Percentiles rank a stretch among this genome's conserved stretches.
phyloP scores from a whole-genome alignment of 1,139 yeast genomes.

The Yamadazyma sp. region DNA sequence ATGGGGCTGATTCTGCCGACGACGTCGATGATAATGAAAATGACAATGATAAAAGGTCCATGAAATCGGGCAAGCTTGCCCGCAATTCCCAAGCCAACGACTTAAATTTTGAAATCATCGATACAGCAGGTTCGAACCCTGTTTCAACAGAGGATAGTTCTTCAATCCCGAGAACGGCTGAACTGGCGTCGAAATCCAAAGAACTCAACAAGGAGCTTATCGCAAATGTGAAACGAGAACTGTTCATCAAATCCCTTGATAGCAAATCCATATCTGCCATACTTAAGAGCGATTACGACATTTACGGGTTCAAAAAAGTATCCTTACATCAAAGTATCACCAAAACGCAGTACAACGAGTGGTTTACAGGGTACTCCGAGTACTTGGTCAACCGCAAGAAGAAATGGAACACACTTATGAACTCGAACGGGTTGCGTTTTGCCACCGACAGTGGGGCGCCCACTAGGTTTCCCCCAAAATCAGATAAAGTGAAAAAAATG shows the following conservation, averaged over 20 bases:
- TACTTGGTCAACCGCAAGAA: slow-evolving; percentile 62
- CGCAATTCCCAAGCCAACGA: no score
- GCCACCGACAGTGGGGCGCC: slow-evolving; percentile 33
- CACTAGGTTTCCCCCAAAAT: slow-evolving; percentile 74
- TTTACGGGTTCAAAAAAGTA: slow-evolving; percentile 82
- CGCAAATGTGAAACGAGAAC: slow-evolving; percentile 12
- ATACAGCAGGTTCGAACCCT: background rate
- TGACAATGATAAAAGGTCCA: background rate
- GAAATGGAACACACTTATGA: slow-evolving; percentile 73
- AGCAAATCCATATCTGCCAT: slow-evolving; percentile 15
- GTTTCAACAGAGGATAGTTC: background rate
- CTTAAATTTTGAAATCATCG: background rate
- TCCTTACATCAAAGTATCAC: slow-evolving; percentile 47
- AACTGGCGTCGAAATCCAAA: background rate
- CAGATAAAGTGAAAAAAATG: slow-evolving; percentile 79
- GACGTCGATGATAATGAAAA: slow-evolving; percentile 3
- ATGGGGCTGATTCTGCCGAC: slow-evolving; percentile 21
- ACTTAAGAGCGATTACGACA: slow-evolving; percentile 52
- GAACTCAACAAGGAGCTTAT: slow-evolving; percentile 9
- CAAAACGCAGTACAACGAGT: slow-evolving; percentile 59
- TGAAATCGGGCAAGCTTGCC: background rate
- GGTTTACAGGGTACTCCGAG: slow-evolving; percentile 72
- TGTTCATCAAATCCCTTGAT: slow-evolving; percentile 16
- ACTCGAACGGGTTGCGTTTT: slow-evolving; percentile 59
- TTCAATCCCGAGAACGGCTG: background rate